Conservation (phyloP, 768 basidiomycete genomes). For the Bullera alba region DNA sequence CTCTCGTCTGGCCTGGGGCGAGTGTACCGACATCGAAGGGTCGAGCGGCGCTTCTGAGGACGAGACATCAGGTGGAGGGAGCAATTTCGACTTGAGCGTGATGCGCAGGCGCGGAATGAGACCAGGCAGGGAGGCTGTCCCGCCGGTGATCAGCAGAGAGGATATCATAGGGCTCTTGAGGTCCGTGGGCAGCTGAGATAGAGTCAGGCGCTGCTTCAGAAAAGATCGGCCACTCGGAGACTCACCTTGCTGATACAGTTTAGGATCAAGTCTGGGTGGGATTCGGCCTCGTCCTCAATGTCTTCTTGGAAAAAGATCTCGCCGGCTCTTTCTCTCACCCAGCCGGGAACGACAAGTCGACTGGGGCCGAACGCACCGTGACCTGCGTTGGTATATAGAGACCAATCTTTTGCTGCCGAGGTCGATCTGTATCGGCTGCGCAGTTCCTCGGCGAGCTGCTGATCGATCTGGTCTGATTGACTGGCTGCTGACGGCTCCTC, state of each 20-base stretch:
- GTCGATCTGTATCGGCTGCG: neutral
- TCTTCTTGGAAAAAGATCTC: constrained; percentile 88
- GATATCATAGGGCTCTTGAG: constrained; percentile 75
- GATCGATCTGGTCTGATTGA: neutral
- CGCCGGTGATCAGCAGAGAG: constrained; percentile 78
- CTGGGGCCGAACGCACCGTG: constrained; percentile 54
- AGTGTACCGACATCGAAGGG: constrained; percentile 4
- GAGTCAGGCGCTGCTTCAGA: neutral
- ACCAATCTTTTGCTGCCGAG: constrained; percentile 13
- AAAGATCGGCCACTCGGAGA: too few relatives aligned
- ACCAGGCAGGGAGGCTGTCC: constrained; percentile 83
- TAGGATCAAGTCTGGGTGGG: constrained; percentile 70
- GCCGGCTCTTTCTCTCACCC: constrained; percentile 85
- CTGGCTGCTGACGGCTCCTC: neutral
- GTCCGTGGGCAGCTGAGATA: constrained; percentile 71
- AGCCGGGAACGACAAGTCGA: constrained; percentile 80
- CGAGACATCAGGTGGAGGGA: constrained; percentile 16
- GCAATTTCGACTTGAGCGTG: constrained; percentile 63
- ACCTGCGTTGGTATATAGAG: neutral
- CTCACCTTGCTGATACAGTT: constrained; percentile 70
- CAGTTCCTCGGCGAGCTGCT: neutral
- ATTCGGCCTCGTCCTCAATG: constrained; percentile 58
- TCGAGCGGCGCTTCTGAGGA: neutral
- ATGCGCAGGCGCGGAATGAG: constrained; percentile 82
- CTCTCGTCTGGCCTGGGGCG: constrained; percentile 11